A percentile compares a stretch with the other conserved stretches of the same genome.
phyloP scores from a whole-genome alignment of 1,284 basidiomycete genomes.

The Fomitopsis betulina region DNA sequence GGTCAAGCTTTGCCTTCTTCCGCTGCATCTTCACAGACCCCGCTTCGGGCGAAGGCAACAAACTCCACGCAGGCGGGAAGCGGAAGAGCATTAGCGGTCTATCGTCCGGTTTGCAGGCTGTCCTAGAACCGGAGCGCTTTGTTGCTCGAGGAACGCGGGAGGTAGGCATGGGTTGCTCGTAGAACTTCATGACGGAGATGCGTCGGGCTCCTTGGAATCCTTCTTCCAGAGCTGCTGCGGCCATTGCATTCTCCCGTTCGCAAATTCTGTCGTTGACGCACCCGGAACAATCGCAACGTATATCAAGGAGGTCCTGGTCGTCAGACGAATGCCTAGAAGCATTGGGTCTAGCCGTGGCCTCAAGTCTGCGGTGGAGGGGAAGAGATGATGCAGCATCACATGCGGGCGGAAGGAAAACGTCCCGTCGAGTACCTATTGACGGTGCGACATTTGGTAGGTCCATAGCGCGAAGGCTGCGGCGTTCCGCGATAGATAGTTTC shows the following conservation, averaged over 20 bases:
- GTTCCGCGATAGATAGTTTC: neutral
- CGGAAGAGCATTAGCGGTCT: slow-evolving; percentile 41
- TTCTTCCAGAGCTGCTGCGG: neutral
- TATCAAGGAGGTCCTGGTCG: neutral
- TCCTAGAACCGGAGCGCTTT: neutral
- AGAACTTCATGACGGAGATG: neutral
- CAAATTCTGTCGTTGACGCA: no score
- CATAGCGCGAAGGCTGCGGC: slow-evolving; percentile 7
- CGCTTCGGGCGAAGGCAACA: slow-evolving; percentile 9
- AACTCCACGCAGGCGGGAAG: slow-evolving; percentile 35
- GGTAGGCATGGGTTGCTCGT: neutral
- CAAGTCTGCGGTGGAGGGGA: neutral
- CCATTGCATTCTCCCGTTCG: neutral
- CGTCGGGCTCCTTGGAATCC: neutral
- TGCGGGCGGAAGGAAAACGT: neutral
- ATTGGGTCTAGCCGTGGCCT: neutral
- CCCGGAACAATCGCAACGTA: neutral
- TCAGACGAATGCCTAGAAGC: neutral
- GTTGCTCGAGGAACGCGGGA: neutral
- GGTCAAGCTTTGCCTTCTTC: neutral
- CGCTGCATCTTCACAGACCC: neutral
- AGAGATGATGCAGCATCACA: neutral
- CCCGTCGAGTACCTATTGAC: neutral
- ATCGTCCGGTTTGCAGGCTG: neutral
- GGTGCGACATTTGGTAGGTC: neutral